Conservation (phyloP, 768 basidiomycete species). For the Auriscalpium microsporum region DNA sequence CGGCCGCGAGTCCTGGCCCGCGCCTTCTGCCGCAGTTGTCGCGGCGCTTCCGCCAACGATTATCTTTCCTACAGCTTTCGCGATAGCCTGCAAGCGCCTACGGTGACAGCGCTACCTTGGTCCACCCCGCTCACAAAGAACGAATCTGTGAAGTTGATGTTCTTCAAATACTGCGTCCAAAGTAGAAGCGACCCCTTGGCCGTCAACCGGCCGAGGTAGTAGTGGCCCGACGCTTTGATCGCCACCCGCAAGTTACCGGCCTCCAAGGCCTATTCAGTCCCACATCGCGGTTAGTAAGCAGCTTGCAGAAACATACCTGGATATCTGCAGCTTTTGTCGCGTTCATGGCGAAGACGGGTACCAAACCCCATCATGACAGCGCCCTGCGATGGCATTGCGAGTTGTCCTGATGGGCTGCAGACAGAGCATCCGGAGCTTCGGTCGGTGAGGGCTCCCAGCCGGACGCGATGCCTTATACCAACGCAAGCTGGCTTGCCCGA, state of each 20-base stretch:
- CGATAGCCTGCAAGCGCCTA: constrained; percentile 12
- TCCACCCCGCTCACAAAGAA: constrained; percentile 13
- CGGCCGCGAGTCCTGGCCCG: constrained; percentile 20
- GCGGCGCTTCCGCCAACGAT: constrained; percentile 17
- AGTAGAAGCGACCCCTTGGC: constrained; percentile 33
- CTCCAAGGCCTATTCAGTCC: constrained; percentile 11
- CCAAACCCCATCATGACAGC: too few relatives aligned
- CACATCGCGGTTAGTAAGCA: neutral
- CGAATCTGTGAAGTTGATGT: constrained; percentile 23
- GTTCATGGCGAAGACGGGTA: constrained; percentile 12
- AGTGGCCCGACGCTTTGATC: constrained; percentile 31
- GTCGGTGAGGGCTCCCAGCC: too few relatives aligned
- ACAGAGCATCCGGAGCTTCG: too few relatives aligned
- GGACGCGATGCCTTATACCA: too few relatives aligned
- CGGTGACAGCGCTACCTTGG: neutral
- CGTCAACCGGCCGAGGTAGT: constrained; percentile 37
- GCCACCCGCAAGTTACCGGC: constrained; percentile 8
- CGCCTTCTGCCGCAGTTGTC: constrained; percentile 16
- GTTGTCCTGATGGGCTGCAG: too few relatives aligned
- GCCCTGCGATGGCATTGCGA: too few relatives aligned
- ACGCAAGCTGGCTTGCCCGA: too few relatives aligned
- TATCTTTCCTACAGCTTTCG: constrained; percentile 14
- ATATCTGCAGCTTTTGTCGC: constrained; percentile 5
- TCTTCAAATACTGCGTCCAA: constrained; percentile 15
- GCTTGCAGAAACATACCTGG: constrained; percentile 1